A percentile compares a stretch with the other conserved stretches of the same genome.
Conservation (phyloP, 2,329 filamentous ascomycete species). For the Macrophomina phaseolina region DNA sequence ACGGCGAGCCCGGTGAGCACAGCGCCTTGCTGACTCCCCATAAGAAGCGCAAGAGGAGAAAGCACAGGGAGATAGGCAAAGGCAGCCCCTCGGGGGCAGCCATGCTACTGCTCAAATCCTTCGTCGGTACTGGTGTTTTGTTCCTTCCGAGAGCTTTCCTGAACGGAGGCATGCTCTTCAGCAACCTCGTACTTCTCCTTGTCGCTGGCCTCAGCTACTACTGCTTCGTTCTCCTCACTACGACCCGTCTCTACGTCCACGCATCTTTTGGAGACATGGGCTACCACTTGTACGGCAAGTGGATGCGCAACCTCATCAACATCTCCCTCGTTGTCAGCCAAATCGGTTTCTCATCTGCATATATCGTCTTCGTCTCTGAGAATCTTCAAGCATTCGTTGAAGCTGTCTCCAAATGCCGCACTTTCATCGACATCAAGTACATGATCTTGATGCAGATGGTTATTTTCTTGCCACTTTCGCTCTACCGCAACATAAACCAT, state of each 20-base stretch:
- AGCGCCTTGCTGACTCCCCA: conserved; percentile 76
- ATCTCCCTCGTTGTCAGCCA: conserved; percentile 93
- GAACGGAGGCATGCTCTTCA: conserved; percentile 97
- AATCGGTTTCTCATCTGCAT: conserved; percentile 91
- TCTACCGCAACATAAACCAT: conserved; percentile 96
- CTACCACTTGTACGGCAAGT: conserved; percentile 85
- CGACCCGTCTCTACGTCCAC: conserved; percentile 81
- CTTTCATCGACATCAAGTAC: conserved; percentile 82
- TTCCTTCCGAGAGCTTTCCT: conserved; percentile 92
- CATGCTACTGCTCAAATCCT: conserved; percentile 90
- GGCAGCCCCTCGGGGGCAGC: conserved; percentile 81
- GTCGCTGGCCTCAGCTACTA: conserved; percentile 92
- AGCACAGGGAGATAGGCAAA: conserved; percentile 78
- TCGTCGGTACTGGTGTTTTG: conserved; percentile 93
- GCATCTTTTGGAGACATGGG: conserved; percentile 99
- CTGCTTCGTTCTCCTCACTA: conserved; percentile 93
- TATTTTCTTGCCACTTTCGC: conserved; percentile 90
- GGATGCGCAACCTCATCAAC: conserved; percentile 87
- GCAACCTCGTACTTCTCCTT: conserved; percentile 83
- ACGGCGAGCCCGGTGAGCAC: conserved; percentile 81
- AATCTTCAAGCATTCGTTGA: conserved; percentile 94
- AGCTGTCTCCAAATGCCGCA: conserved; percentile 86
- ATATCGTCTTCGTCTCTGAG: conserved; percentile 95
- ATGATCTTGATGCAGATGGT: conserved; percentile 95
- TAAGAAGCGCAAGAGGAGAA: conserved; percentile 73